Percentiles rank a stretch among this genome's conserved stretches.
These are phyloP conservation scores for Blastobotrys apis DNA, from an alignment of 1,139 yeast species.

Conservation along the genomic window DNA sequence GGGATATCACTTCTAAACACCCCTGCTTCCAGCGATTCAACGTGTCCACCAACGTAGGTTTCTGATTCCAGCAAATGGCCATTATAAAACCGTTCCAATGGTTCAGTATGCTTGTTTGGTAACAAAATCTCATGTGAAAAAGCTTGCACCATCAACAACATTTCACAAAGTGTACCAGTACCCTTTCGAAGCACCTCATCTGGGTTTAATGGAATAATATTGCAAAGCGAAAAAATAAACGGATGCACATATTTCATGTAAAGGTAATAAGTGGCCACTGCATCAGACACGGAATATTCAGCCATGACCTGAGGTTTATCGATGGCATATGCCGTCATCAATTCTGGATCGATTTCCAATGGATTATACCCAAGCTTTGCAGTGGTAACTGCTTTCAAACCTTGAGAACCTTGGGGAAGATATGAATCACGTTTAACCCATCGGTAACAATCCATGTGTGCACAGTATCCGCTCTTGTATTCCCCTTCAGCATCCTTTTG, in stretches of 20 bases:
- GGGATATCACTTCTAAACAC: slow-evolving; percentile 89
- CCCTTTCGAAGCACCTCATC: slow-evolving; percentile 96
- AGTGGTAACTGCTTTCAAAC: slow-evolving; percentile 95
- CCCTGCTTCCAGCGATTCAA: slow-evolving; percentile 95
- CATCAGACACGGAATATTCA: slow-evolving; percentile 98
- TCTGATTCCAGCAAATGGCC: slow-evolving; percentile 94
- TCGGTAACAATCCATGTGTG: slow-evolving; percentile 94
- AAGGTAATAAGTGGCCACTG: slow-evolving; percentile 94
- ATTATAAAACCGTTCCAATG: slow-evolving; percentile 85
- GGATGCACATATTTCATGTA: slow-evolving; percentile 98
- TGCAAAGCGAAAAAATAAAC: slow-evolving; percentile 90
- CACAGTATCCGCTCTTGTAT: slow-evolving; percentile 87
- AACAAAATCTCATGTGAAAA: slow-evolving; percentile 69
- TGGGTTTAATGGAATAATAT: slow-evolving; percentile 92
- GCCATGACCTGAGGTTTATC: slow-evolving; percentile 90
- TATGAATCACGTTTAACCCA: slow-evolving; percentile 99
- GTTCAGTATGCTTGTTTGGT: slow-evolving; percentile 92
- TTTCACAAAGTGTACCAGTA: slow-evolving; percentile 97
- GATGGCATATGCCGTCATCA: slow-evolving; percentile 96
- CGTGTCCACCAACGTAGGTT: slow-evolving; percentile 99
- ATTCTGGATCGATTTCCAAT: slow-evolving; percentile 92
- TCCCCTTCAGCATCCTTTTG: slow-evolving; percentile 84
- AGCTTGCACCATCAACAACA: slow-evolving; percentile 96
- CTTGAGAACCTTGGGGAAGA: slow-evolving; percentile 97
- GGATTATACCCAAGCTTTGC: slow-evolving; percentile 96